These are phyloP conservation scores for Scolecobasidium constrictum DNA, from an alignment of 2,329 filamentous ascomycete species.

Conservation along the genomic window DNA sequence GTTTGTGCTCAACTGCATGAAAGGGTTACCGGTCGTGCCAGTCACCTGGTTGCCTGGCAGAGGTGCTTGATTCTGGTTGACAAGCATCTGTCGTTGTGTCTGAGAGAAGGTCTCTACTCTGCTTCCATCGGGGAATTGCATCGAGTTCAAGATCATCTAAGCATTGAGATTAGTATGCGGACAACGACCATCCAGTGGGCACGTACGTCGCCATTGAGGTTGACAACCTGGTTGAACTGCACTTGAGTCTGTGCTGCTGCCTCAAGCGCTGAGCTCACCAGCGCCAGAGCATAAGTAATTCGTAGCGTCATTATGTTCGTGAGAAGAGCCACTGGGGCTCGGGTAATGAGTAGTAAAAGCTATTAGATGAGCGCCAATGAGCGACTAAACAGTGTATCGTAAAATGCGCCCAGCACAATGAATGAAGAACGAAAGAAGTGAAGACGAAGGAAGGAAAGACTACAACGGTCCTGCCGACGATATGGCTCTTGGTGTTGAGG, in stretches of 20 bases:
- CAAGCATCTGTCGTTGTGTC: conserved; percentile 26
- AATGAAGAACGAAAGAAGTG: conserved; percentile 3
- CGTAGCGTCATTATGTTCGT: conserved; percentile 5
- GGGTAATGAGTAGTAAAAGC: not conserved
- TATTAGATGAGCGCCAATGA: not conserved
- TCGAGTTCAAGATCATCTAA: conserved; percentile 26
- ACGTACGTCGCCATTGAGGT: conserved; percentile 27
- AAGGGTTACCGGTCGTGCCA: conserved; percentile 25
- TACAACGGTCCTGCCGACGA: not conserved
- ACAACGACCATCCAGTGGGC: not conserved
- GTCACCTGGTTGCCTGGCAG: conserved; percentile 25
- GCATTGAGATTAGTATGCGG: not conserved
- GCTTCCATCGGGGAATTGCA: conserved; percentile 25
- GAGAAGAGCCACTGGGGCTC: conserved; percentile 1
- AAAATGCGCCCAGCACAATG: conserved; percentile 2
- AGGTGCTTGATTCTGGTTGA: conserved; percentile 26
- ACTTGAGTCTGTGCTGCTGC: conserved; percentile 20
- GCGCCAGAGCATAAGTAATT: conserved; percentile 3
- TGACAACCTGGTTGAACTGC: conserved; percentile 28
- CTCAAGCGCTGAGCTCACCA: conserved; percentile 5
- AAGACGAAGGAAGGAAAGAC: not conserved
- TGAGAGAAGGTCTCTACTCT: conserved; percentile 27
- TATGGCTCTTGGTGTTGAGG: not conserved
- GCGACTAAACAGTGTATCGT: not conserved
- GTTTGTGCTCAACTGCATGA: conserved; percentile 21